Percentiles rank a stretch among this genome's conserved stretches.
Conservation (phyloP, 1,284 basidiomycete genomes). For the Puccinia novopanici region DNA sequence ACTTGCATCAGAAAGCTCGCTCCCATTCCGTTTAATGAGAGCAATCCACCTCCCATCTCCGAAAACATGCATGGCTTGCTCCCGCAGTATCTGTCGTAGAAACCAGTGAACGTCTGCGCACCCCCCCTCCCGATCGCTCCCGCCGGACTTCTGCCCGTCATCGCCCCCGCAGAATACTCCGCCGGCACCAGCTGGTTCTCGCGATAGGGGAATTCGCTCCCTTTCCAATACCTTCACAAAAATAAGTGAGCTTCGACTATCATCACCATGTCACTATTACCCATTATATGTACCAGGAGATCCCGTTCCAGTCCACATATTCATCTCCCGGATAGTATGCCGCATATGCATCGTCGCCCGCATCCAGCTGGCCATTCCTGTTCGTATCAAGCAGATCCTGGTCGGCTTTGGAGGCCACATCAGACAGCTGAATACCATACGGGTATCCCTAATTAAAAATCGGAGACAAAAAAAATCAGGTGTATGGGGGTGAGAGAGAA, state of each 20-base stretch:
- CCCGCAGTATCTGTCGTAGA: slow-evolving; percentile 18
- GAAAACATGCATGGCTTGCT: slow-evolving; percentile 38
- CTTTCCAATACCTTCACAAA: slow-evolving; percentile 33
- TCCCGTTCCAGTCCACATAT: slow-evolving; percentile 58
- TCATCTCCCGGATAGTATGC: slow-evolving; percentile 58
- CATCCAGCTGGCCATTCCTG: slow-evolving; percentile 53
- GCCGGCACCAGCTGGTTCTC: slow-evolving; percentile 10
- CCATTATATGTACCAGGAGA: slow-evolving; percentile 52
- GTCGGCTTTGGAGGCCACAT: slow-evolving; percentile 53
- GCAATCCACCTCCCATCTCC: slow-evolving; percentile 28
- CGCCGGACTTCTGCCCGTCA: slow-evolving; percentile 16
- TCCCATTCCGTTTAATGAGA: no score
- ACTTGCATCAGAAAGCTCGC: no score
- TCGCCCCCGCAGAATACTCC: slow-evolving; percentile 17
- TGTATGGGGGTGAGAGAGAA: background rate
- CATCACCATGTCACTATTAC: no score
- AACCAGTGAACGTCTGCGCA: background rate
- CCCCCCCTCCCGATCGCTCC: background rate
- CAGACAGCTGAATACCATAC: slow-evolving; percentile 51
- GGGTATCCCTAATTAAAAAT: slow-evolving; percentile 56
- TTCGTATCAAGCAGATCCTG: slow-evolving; percentile 56
- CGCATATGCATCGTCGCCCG: slow-evolving; percentile 55
- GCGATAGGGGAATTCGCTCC: slow-evolving; percentile 12
- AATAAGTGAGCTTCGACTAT: no score
- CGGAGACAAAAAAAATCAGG: background rate